Percentiles rank a stretch among this genome's conserved stretches.
Evolutionary conservation across 192 early-diverging fungal species (phyloP).

Genomic region (Coemansia sp.): DNA sequence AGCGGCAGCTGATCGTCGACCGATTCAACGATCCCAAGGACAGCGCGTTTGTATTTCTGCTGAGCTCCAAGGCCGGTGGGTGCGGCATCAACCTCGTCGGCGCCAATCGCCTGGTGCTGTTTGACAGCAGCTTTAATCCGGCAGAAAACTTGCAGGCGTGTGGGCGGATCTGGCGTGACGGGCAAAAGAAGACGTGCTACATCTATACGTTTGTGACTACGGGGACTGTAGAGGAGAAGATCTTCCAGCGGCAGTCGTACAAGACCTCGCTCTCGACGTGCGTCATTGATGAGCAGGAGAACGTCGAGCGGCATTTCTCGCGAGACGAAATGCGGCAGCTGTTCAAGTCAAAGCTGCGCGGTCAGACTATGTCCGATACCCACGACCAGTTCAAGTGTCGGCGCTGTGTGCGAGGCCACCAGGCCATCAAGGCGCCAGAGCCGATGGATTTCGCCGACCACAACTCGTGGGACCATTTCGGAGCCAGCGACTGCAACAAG

Average conservation of each 20-base stretch:
- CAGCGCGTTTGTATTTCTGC: constrained; percentile 89
- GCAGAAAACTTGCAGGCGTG: constrained; percentile 95
- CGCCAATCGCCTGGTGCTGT: constrained; percentile 94
- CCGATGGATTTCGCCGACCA: constrained; percentile 79
- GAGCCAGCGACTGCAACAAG: constrained; percentile 59
- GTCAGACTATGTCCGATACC: constrained; percentile 75
- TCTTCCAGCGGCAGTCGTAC: constrained; percentile 92
- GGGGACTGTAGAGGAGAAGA: constrained; percentile 99
- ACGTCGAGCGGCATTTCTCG: constrained; percentile 95
- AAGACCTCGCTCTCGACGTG: constrained; percentile 88
- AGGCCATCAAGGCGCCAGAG: constrained; percentile 66
- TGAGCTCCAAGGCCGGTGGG: constrained; percentile 98
- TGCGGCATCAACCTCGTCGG: constrained; percentile 99
- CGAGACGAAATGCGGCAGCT: constrained; percentile 86
- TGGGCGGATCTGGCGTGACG: constrained; percentile 89
- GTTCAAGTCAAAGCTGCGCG: constrained; percentile 77
- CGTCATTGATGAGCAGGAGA: constrained; percentile 93
- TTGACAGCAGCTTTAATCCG: constrained; percentile 92
- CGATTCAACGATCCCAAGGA: constrained; percentile 92
- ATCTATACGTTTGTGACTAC: constrained; percentile 98
- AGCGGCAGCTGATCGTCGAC: constrained; percentile 95
- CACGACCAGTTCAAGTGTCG: constrained; percentile 98
- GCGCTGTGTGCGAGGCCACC: constrained; percentile 85
- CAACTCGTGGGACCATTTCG: constrained; percentile 81
- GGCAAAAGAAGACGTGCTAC: constrained; percentile 84